Evolutionary conservation across 192 early-diverging fungal genomes (phyloP), one percentile per base, ranked within the genome.

Genomic region (Borealophlyctis nickersoniae): DNA sequence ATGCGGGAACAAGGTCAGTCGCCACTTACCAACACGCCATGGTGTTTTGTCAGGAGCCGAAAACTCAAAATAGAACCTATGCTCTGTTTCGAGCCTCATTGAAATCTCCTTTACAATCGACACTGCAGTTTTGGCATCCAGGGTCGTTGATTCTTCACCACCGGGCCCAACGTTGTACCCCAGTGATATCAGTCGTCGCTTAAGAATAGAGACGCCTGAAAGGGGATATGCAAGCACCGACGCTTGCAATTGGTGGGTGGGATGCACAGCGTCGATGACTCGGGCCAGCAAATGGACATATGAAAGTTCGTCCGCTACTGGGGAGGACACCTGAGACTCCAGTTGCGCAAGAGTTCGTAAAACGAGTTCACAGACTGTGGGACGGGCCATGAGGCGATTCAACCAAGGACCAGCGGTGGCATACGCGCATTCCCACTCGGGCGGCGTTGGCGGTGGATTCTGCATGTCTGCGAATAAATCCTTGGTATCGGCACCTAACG

Each of bases 41-140:
- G 55, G 48, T 13, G 70, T 73, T 13, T 60, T 62, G 58, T 73
- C 68, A 3, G 75, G 77, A 7, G 62, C 67, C 19, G 72, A 59
- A 50, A 81, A 66, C 66, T 84, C 82, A 52, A 71, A 81, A 53
- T 80, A 81, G 49, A 73, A 75, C 50, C 69, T 29, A 52, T 76
- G 67, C 45, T 81, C 77, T 53, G 34, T 62, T 24, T 66, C 60
- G 34, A 84, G 36, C 36, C 66, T 59, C 2, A 55, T n/a, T 26
- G 49, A n/a, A 5, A 84, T 58, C 62, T 84, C 79, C 30, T 49
- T 53, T 2, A 81, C 30, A 16, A 79, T 49, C 36, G 59, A 65
- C 26, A 69, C 36, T 4, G 74, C 71, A 48, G 66, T 58, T 22
- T 64, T 64, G n/a, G 58, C 48, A 36, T 79, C 76, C 51, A 79